Conservation (phyloP, 345 rosid species). For the Brassica rapa region DNA sequence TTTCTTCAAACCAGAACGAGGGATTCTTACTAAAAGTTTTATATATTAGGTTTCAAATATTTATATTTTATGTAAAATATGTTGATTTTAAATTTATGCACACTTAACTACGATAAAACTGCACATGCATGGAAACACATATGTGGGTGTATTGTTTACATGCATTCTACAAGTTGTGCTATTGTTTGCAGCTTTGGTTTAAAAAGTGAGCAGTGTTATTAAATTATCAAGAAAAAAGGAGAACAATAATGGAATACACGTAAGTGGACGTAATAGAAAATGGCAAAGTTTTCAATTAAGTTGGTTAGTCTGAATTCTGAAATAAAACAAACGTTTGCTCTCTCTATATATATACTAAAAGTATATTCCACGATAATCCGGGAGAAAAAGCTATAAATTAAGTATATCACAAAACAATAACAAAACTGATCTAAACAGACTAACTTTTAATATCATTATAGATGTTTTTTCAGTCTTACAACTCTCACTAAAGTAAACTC, state of each 20-base stretch:
- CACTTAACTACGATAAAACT: background rate
- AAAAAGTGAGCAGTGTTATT: constrained; percentile 15
- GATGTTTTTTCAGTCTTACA: too few species aligned
- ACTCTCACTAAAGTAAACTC: background rate
- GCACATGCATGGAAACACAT: constrained; percentile 24
- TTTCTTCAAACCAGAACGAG: constrained; percentile 27
- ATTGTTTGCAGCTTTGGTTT: constrained; percentile 14
- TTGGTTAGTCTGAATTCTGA: background rate
- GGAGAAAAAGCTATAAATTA: background rate
- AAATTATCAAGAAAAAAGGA: background rate
- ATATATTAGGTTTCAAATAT: background rate
- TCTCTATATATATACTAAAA: background rate
- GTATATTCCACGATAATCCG: background rate
- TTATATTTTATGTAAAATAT: background rate
- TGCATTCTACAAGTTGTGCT: constrained; percentile 20
- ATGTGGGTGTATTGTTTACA: constrained; percentile 14
- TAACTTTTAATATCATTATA: too few species aligned
- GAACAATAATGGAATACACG: constrained; percentile 33
- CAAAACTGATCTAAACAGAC: background rate
- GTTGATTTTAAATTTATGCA: background rate
- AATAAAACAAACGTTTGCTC: constrained; percentile 3
- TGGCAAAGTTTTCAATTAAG: constrained; percentile 11
- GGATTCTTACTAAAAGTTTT: constrained; percentile 18
- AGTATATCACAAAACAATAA: background rate
- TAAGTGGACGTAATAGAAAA: constrained; percentile 23